Base-by-base conservation (phyloP, 2,329 filamentous ascomycete genomes). In the Neofusicoccum sp. region DNA sequence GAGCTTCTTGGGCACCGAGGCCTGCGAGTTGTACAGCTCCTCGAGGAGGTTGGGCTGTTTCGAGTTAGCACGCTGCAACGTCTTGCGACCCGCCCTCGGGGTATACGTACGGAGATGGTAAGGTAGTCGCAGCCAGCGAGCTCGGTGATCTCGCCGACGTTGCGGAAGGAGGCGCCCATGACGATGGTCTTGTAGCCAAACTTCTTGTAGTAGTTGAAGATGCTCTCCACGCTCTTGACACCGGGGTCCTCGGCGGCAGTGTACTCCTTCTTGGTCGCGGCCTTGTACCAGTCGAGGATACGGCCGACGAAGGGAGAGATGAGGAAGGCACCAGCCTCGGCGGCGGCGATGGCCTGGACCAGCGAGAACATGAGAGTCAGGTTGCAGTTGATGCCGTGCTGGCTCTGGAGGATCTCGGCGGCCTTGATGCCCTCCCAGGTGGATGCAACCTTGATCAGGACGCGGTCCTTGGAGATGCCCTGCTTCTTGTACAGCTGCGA, bases 131-230 rank as follows among this genome's bases (percentile, higher is more conserved):
- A 97, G 75, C 95, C 95, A 76, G 93, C 93, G 65, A 99, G 87
- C 85, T 99, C 95, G 49, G 91, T 98, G 80, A 99, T 96, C 84
- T 99, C 95, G 73, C 95, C 95, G 65, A 82, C 82, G 84, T 89
- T 98, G 78, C 95, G 88, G 91, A 99, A 99, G 41, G 93, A 97
- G 69, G 95, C 95, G 75, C 95, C 95, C 95, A 99, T 99, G 80
- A 99, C 95, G 71, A 98, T 97, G 78, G 95, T 99, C 73, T 96
- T 96, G 89, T 99, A 97, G 78, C 90, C 91, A 79, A 83, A 91
- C 86, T 98, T 98, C 91, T 99, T 99, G 89, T 99, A 99, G 90
- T 99, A 99, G 87, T 99, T 95, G 88, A 89, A 99, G 83, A 99
- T 99, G 79, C 73, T 76, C 85, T 93, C 85, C 75, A 99, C 95